A percentile compares a stretch with the other conserved stretches of the same genome.
Conservation (phyloP, 306 rosid genomes). For the Lupinus albus region DNA sequence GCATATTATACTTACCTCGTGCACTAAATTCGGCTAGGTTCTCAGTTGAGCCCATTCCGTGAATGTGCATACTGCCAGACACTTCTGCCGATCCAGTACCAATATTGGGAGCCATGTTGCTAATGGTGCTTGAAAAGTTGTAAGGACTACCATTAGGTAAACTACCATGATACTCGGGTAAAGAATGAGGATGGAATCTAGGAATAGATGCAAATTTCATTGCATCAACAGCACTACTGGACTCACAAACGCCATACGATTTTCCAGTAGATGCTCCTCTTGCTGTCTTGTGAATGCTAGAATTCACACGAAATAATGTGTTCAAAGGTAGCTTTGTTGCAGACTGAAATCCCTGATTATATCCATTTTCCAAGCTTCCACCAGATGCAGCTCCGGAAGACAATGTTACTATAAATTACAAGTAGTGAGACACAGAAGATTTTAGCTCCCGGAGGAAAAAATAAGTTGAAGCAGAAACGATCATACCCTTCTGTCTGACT, state of each 20-base stretch:
- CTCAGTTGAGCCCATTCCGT: slow-evolving; percentile 53
- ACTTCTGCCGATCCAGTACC: slow-evolving; percentile 59
- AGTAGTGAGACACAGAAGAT: slow-evolving; percentile 37
- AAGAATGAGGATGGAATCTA: slow-evolving; percentile 67
- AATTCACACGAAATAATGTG: slow-evolving; percentile 49
- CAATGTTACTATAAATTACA: slow-evolving; percentile 41
- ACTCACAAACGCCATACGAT: slow-evolving; percentile 45
- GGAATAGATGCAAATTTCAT: slow-evolving; percentile 54
- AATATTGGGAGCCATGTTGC: slow-evolving; percentile 49
- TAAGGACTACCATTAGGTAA: slow-evolving; percentile 58
- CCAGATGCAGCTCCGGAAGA: slow-evolving; percentile 58
- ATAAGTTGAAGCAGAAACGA: slow-evolving; percentile 37
- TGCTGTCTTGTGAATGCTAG: slow-evolving; percentile 52
- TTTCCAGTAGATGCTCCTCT: slow-evolving; percentile 55
- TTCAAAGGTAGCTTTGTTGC: slow-evolving; percentile 46
- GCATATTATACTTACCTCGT: slow-evolving; percentile 57
- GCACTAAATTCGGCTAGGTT: slow-evolving; percentile 59
- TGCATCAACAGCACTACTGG: slow-evolving; percentile 54
- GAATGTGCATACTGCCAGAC: slow-evolving; percentile 56
- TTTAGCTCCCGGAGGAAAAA: slow-evolving; percentile 25
- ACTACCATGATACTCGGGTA: slow-evolving; percentile 68
- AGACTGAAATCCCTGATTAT: slow-evolving; percentile 58
- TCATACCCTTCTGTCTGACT: slow-evolving; percentile 53
- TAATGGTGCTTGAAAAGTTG: slow-evolving; percentile 49
- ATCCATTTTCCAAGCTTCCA: slow-evolving; percentile 57